Conservation (phyloP, 345 rosid genomes). For the Erodium maritimum region DNA sequence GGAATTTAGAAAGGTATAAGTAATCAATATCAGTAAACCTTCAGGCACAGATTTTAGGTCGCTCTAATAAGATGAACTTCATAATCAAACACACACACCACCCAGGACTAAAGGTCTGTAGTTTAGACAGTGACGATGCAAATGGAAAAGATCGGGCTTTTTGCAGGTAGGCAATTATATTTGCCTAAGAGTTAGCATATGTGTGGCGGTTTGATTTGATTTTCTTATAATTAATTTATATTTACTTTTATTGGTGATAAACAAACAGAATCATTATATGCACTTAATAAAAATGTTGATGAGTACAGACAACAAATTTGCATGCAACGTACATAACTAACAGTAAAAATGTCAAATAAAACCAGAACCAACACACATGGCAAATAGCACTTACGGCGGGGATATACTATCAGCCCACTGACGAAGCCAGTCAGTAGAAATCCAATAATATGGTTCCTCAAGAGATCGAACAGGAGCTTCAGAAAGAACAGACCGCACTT, state of each 20-base stretch:
- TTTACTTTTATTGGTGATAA: no score
- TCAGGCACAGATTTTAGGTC: neutral
- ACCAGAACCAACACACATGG: neutral
- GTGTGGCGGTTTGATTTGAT: no score
- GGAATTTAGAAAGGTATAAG: neutral
- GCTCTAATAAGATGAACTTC: neutral
- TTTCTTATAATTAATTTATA: no score
- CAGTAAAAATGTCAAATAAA: neutral
- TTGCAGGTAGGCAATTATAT: no score
- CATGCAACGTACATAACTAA: no score
- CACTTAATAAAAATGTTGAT: no score
- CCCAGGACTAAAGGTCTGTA: neutral
- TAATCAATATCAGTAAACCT: neutral
- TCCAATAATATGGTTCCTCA: constrained; percentile 68
- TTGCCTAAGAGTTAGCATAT: no score
- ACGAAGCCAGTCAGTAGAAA: constrained; percentile 86
- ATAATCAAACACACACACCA: neutral
- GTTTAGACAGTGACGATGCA: no score
- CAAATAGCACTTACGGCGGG: constrained; percentile 46
- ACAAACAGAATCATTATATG: no score
- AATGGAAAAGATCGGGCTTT: no score
- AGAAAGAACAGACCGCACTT: constrained; percentile 71
- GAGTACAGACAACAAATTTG: no score
- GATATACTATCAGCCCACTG: constrained; percentile 72
- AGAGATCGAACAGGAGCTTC: constrained; percentile 67